phyloP scores from a whole-genome alignment of 305 asterid genomes.

The Fraxinus ornus region DNA sequence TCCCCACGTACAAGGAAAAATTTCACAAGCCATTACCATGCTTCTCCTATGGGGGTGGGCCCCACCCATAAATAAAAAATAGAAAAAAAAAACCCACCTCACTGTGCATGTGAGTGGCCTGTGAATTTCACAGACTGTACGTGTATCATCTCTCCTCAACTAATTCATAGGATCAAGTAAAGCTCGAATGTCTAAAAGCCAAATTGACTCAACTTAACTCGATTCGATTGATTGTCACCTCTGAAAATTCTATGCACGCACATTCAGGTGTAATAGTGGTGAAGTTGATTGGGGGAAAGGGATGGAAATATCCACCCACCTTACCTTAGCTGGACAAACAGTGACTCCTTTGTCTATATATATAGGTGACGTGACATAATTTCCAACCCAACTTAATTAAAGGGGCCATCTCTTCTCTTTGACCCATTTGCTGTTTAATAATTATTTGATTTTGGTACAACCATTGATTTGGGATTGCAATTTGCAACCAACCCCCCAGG shows the following conservation, averaged over 20 bases:
- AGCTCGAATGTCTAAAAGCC: background rate
- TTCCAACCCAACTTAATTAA: constrained; percentile 19
- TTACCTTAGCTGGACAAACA: constrained; percentile 31
- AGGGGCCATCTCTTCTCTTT: constrained; percentile 18
- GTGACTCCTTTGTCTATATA: constrained; percentile 27
- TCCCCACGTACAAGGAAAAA: too few species aligned
- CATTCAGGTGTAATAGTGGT: background rate
- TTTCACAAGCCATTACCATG: too few species aligned
- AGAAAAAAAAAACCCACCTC: too few species aligned
- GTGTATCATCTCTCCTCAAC: background rate
- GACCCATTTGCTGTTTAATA: background rate
- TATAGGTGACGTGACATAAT: constrained; percentile 19
- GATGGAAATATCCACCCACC: constrained; percentile 2
- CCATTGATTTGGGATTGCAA: background rate
- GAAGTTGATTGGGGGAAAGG: constrained; percentile 13
- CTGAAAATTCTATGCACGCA: background rate
- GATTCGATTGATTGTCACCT: background rate
- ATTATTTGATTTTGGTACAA: constrained; percentile 11
- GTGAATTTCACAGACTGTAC: too few species aligned
- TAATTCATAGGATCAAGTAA: background rate
- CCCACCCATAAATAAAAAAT: too few species aligned
- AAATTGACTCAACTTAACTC: background rate
- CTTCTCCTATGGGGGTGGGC: too few species aligned
- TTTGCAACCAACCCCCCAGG: background rate
- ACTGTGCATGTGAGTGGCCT: too few species aligned